These are phyloP conservation scores for Sclerotinia glacialis DNA, from an alignment of 2,329 filamentous ascomycete genomes.

Conservation along the genomic window DNA sequence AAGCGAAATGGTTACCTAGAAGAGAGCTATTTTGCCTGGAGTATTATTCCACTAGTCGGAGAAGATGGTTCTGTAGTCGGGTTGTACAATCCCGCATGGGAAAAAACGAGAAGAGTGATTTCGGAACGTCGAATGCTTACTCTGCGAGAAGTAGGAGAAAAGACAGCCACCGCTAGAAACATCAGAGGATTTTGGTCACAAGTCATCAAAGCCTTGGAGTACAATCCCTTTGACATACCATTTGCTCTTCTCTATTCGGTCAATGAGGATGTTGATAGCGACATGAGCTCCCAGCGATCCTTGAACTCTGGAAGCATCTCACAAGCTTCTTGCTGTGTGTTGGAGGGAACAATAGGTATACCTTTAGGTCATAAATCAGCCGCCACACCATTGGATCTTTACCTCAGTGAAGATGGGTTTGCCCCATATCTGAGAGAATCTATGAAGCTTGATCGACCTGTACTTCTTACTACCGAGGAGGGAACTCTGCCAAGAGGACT, in stretches of 20 bases:
- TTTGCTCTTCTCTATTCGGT: slow-evolving; percentile 77
- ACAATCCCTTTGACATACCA: slow-evolving; percentile 66
- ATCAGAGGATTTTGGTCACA: slow-evolving; percentile 72
- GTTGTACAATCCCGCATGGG: slow-evolving; percentile 69
- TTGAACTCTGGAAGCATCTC: slow-evolving; percentile 65
- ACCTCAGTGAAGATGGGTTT: slow-evolving; percentile 68
- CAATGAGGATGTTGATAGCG: slow-evolving; percentile 67
- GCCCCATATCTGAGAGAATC: slow-evolving; percentile 73
- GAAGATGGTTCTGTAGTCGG: slow-evolving; percentile 71
- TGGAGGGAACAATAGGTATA: slow-evolving; percentile 72
- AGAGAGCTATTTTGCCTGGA: slow-evolving; percentile 70
- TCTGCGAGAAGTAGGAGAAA: slow-evolving; percentile 72
- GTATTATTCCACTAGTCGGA: slow-evolving; percentile 73
- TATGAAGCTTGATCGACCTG: slow-evolving; percentile 64
- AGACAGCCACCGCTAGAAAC: slow-evolving; percentile 68
- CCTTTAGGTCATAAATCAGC: slow-evolving; percentile 61
- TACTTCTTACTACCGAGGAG: slow-evolving; percentile 65
- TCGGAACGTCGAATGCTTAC: slow-evolving; percentile 78
- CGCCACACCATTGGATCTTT: slow-evolving; percentile 63
- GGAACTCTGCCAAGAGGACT: slow-evolving; percentile 63
- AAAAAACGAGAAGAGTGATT: slow-evolving; percentile 75
- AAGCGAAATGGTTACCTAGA: slow-evolving; percentile 67
- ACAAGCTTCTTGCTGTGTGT: slow-evolving; percentile 60
- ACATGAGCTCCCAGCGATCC: slow-evolving; percentile 54
- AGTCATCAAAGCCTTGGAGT: slow-evolving; percentile 65